Evolutionary conservation across 495 filamentous ascomycete genomes (phyloP), one percentile per base, ranked within the genome.

Genomic region (Xylaria cubensis): DNA sequence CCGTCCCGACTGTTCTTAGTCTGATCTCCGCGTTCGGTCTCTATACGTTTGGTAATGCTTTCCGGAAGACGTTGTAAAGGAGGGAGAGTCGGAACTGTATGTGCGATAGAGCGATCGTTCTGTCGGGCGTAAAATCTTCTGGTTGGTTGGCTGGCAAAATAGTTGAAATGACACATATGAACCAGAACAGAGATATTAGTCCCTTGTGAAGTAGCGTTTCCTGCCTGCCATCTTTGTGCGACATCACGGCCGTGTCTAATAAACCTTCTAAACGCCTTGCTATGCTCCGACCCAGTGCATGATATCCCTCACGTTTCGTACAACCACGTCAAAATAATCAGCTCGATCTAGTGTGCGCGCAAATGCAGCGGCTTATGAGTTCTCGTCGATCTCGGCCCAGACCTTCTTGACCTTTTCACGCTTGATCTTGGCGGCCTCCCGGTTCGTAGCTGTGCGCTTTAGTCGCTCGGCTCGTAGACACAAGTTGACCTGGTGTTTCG

Each of bases 371-470:
- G 69, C 7, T 72, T 50, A 72, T 12, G 70, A 66, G 75, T 94
- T 92, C 75, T 89, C 89, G 80, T 95, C 93, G 80, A 94, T 93
- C 71, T 97, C 93, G 42, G 88, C 90, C 94, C 94, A 98, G 50
- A 88, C 87, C 77, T 86, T 85, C 80, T 91, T 86, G 72, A 97
- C 89, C 74, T 87, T 86, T 66, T 88, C 85, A 69, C 90, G 87
- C 79, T 93, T 93, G 73, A 83, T 83, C 75, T 87, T 87, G 50
- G 94, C 94, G 39, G 81, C 78, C 73, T 92, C 91, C 64, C 95
- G 89, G 81, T 98, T 98, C 77, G 80, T 78, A 75, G 86, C 89
- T 34, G 93, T 94, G 32, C 90, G 90, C 79, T 94, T 91, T 6
- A 89, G 80, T 71, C 96, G 88, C 80, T 97, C 93, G 8, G 86